phyloP scores from a whole-genome alignment of 2,329 filamentous ascomycete species.

The Aspergillus eucalypticola region DNA sequence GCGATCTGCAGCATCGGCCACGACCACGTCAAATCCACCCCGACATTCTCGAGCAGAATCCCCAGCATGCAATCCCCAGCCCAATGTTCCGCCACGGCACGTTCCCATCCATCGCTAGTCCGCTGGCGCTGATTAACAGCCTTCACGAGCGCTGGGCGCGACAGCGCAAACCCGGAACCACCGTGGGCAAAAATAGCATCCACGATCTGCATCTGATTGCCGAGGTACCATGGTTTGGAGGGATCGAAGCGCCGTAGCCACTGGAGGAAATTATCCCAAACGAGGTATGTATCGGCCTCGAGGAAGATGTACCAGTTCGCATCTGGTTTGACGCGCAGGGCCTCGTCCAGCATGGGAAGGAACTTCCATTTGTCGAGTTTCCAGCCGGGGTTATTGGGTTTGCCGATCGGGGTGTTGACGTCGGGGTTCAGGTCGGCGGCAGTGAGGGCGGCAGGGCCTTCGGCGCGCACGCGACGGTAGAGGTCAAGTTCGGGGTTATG shows the following conservation, averaged over 20 bases:
- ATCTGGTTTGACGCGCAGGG: conserved; percentile 44
- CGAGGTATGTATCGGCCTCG: conserved; percentile 58
- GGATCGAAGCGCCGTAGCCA: conserved; percentile 54
- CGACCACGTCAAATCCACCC: conserved; percentile 43
- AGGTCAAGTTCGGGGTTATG: conserved; percentile 51
- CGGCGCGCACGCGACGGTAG: conserved; percentile 48
- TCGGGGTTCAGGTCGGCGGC: conserved; percentile 28
- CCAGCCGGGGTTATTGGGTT: conserved; percentile 49
- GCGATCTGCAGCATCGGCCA: conserved; percentile 49
- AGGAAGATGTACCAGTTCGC: conserved; percentile 61
- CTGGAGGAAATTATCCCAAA: conserved; percentile 53
- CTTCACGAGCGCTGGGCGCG: conserved; percentile 46
- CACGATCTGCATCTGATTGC: conserved; percentile 54
- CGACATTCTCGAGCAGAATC: conserved; percentile 45
- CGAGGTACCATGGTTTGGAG: conserved; percentile 51
- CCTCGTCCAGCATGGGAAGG: conserved; percentile 54
- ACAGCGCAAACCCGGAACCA: conserved; percentile 54
- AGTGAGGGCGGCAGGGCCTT: conserved; percentile 44
- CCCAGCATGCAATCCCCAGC: conserved; percentile 53
- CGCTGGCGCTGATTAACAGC: conserved; percentile 39
- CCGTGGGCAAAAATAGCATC: conserved; percentile 53
- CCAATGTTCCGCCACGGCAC: conserved; percentile 45
- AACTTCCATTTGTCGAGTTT: conserved; percentile 60
- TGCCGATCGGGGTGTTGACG: conserved; percentile 36
- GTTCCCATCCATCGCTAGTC: conserved; percentile 45